These are phyloP conservation scores for Linnemannia exigua DNA, from an alignment of 192 early-diverging fungal genomes.

Conservation along the genomic window DNA sequence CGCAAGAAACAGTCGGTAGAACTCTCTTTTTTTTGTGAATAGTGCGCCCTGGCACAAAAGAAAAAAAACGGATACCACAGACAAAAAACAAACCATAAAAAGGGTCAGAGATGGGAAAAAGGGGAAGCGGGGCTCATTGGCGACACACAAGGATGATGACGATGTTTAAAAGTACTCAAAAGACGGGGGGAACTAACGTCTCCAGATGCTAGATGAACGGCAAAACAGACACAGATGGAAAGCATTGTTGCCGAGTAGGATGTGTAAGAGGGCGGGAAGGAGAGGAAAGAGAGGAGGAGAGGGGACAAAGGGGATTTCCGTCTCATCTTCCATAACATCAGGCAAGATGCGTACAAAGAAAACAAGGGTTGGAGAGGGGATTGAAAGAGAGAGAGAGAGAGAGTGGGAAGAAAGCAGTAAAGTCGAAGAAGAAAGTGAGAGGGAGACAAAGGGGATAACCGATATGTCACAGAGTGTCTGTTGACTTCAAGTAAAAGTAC, in stretches of 20 bases:
- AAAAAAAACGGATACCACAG: neutral
- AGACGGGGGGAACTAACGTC: neutral
- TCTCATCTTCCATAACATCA: neutral
- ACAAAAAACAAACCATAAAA: neutral
- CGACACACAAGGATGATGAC: neutral
- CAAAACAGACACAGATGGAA: no score
- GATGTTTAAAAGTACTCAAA: no score
- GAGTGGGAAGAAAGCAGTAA: neutral
- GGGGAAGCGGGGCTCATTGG: neutral
- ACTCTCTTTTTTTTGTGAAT: neutral
- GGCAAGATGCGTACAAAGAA: neutral
- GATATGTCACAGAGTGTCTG: neutral
- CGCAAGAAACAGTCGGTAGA: neutral
- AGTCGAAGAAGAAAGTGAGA: neutral
- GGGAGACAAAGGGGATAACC: neutral
- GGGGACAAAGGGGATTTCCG: neutral
- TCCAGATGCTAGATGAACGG: no score
- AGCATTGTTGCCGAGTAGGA: no score
- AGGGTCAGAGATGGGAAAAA: constrained; percentile 3
- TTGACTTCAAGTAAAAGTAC: no score
- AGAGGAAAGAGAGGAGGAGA: neutral
- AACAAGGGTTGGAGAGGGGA: neutral
- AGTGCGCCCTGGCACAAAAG: neutral
- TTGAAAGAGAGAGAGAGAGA: neutral
- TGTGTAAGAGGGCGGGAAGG: neutral